A percentile compares a stretch with the other conserved stretches of the same genome.
These are phyloP conservation scores for Gloeopeniophorella convolvens DNA, from an alignment of 768 basidiomycete species.

Conservation along the genomic window DNA sequence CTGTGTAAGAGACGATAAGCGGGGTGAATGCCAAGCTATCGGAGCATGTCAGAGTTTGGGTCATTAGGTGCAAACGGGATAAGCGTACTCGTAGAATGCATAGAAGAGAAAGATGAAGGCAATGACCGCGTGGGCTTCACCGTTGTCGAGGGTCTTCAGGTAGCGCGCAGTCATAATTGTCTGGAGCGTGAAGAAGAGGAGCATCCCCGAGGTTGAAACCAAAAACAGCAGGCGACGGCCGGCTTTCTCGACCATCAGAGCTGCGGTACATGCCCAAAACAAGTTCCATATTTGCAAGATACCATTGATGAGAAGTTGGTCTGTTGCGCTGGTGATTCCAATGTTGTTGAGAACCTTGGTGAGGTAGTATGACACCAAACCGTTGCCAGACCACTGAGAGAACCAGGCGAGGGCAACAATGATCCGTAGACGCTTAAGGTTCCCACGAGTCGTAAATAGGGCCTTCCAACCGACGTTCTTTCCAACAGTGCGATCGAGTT, in stretches of 20 bases:
- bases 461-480: conserved; percentile 63
- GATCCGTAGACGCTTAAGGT: conserved; percentile 69
- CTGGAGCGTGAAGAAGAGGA: conserved; percentile 60
- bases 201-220: conserved; percentile 51
- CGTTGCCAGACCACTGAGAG: conserved; percentile 87
- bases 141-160: conserved; percentile 30
- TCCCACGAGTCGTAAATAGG: conserved; percentile 60
- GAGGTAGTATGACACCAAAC: conserved; percentile 79
- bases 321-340: conserved; percentile 54
- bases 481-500: conserved; percentile 55
- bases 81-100: conserved; percentile 60
- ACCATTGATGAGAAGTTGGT: conserved; percentile 78
- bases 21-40: conserved; percentile 68
- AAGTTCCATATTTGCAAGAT: conserved; percentile 83
- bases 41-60: too few relatives aligned
- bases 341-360: conserved; percentile 63
- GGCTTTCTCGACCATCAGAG: conserved; percentile 54
- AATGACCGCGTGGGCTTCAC: conserved; percentile 53
- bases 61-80: too few relatives aligned
- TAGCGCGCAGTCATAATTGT: conserved; percentile 60
- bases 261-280: conserved; percentile 49
- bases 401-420: conserved; percentile 76
- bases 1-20: too few relatives aligned
- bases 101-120: too few relatives aligned
- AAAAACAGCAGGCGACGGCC: conserved; percentile 69